phyloP scores from a whole-genome alignment of 208 protist species.

The Leishmania turanica region DNA sequence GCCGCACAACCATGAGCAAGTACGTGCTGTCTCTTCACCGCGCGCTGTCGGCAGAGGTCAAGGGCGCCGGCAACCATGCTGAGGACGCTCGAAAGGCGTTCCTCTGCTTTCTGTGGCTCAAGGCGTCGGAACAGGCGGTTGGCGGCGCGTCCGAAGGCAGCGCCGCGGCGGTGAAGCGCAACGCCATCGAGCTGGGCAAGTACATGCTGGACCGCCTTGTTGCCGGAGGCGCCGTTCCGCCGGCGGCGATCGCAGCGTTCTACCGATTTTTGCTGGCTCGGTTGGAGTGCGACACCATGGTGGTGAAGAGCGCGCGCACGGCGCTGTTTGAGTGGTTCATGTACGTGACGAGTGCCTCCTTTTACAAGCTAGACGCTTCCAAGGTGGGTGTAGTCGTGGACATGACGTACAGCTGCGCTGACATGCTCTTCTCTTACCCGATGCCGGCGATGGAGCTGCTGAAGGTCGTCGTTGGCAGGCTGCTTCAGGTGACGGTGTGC shows the following conservation, averaged over 20 bases:
- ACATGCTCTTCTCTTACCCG: slow-evolving; percentile 46
- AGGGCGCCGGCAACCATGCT: slow-evolving; percentile 38
- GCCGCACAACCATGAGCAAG: slow-evolving; percentile 40
- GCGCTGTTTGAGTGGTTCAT: slow-evolving; percentile 71
- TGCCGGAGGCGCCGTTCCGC: slow-evolving; percentile 53
- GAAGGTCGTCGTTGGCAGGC: slow-evolving; percentile 31
- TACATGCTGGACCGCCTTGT: slow-evolving; percentile 65
- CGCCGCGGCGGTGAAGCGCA: slow-evolving; percentile 36
- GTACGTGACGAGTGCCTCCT: slow-evolving; percentile 45
- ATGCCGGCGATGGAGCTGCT: slow-evolving; percentile 55
- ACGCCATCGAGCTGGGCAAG: slow-evolving; percentile 50
- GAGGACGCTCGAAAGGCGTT: slow-evolving; percentile 47
- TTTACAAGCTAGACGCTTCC: slow-evolving; percentile 38
- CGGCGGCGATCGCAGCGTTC: slow-evolving; percentile 38
- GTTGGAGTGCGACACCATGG: slow-evolving; percentile 31
- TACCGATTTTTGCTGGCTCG: slow-evolving; percentile 41
- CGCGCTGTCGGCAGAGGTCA: slow-evolving; percentile 39
- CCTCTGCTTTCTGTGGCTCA: slow-evolving; percentile 62
- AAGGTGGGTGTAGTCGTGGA: slow-evolving; percentile 44
- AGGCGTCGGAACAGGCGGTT: slow-evolving; percentile 46
- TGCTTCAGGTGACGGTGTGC: slow-evolving; percentile 55
- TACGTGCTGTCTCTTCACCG: slow-evolving; percentile 67
- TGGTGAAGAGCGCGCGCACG: slow-evolving; percentile 33
- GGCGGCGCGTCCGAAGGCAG: slow-evolving; percentile 12
- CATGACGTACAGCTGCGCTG: slow-evolving; percentile 41